Evolutionary conservation across 768 basidiomycete genomes (phyloP).

Genomic region (Xerocomellus intermedius): DNA sequence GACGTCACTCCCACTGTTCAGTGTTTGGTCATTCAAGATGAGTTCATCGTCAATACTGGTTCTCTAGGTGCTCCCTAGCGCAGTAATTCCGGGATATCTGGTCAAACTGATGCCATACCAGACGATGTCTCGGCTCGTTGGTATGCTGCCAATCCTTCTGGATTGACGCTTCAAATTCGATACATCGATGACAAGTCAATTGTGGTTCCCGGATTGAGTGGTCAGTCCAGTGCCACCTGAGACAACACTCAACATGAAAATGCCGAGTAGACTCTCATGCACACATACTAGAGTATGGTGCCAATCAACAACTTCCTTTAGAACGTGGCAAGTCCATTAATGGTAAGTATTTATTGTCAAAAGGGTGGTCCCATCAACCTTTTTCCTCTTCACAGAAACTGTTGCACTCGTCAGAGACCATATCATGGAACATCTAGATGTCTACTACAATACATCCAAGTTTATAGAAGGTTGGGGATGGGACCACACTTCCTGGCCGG

Average conservation of each 20-base stretch:
- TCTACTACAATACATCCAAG: slow-evolving; percentile 53
- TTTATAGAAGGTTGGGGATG: slow-evolving; percentile 84
- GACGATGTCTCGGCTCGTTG: slow-evolving; percentile 45
- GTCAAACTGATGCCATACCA: slow-evolving; percentile 21
- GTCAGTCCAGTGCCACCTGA: slow-evolving; percentile 38
- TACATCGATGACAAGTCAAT: slow-evolving; percentile 56
- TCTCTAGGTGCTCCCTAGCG: slow-evolving; percentile 42
- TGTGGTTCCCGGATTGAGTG: slow-evolving; percentile 67
- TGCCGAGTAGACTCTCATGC: slow-evolving; percentile 66
- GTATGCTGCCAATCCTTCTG: slow-evolving; percentile 26
- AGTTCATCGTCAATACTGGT: slow-evolving; percentile 53
- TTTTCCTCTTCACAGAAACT: slow-evolving; percentile 47
- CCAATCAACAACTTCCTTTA: slow-evolving; percentile 59
- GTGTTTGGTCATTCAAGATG: slow-evolving; percentile 59
- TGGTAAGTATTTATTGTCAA: slow-evolving; percentile 38
- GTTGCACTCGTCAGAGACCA: slow-evolving; percentile 59
- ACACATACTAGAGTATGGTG: slow-evolving; percentile 78
- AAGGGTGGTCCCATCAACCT: not conserved
- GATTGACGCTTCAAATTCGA: slow-evolving; percentile 39
- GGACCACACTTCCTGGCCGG: slow-evolving; percentile 83
- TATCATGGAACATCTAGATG: slow-evolving; percentile 56
- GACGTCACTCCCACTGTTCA: slow-evolving; percentile 47
- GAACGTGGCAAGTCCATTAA: slow-evolving; percentile 57
- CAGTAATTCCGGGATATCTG: not conserved
- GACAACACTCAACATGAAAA: not conserved